Percentiles rank a stretch among this genome's conserved stretches.
These are phyloP conservation scores for Scheffersomyces quercinus DNA, from an alignment of 1,139 yeast genomes.

Conservation along the genomic window DNA sequence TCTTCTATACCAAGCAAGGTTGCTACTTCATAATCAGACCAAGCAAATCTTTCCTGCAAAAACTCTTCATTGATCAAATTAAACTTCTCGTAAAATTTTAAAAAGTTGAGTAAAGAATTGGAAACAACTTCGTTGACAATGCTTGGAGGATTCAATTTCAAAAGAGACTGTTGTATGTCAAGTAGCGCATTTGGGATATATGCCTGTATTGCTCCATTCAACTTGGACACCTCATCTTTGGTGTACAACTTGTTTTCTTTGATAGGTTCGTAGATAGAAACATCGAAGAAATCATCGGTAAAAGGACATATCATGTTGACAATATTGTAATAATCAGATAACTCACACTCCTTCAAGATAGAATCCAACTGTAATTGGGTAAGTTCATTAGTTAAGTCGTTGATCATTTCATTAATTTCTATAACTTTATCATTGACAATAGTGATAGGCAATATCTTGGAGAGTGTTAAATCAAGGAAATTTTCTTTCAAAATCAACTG, in stretches of 20 bases:
- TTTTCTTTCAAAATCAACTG: slow-evolving; percentile 52
- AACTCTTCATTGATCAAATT: slow-evolving; percentile 39
- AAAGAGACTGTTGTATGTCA: slow-evolving; percentile 58
- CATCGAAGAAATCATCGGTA: slow-evolving; percentile 54
- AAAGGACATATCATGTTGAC: slow-evolving; percentile 72
- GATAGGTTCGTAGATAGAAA: slow-evolving; percentile 61
- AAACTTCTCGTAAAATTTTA: slow-evolving; percentile 55
- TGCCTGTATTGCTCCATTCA: slow-evolving; percentile 45
- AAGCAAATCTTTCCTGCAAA: slow-evolving; percentile 42
- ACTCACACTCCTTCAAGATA: slow-evolving; percentile 50
- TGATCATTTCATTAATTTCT: slow-evolving; percentile 38
- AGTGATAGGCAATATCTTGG: slow-evolving; percentile 53
- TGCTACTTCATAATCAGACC: slow-evolving; percentile 62
- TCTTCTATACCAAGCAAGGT: slow-evolving; percentile 64
- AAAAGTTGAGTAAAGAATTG: slow-evolving; percentile 48
- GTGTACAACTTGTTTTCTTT: slow-evolving; percentile 62
- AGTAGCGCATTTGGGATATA: slow-evolving; percentile 62
- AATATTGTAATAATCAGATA: slow-evolving; percentile 59
- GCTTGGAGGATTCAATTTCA: slow-evolving; percentile 63
- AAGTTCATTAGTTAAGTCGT: slow-evolving; percentile 33
- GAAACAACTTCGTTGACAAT: slow-evolving; percentile 57
- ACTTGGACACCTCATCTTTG: slow-evolving; percentile 36
- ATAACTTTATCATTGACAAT: slow-evolving; percentile 40
- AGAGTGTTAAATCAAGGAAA: slow-evolving; percentile 57
- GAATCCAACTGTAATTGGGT: slow-evolving; percentile 42